Evolutionary conservation across 192 early-diverging fungal genomes (phyloP).

Genomic region (Coemansia umbellata): DNA sequence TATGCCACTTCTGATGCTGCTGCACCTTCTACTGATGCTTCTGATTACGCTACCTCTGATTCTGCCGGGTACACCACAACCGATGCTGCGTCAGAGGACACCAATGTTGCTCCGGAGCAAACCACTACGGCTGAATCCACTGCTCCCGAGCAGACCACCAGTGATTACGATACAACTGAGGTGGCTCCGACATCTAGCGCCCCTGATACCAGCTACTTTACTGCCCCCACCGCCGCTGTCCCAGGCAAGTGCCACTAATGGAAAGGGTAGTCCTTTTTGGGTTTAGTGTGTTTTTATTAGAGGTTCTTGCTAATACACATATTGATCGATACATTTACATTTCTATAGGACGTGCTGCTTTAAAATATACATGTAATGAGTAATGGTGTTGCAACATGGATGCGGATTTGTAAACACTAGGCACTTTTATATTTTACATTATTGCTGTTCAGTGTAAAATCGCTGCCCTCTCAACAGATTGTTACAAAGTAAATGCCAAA

Average conservation of each 20-base stretch:
- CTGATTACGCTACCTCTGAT: no score
- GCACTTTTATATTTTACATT: no score
- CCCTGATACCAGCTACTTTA: not conserved
- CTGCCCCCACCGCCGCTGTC: not conserved
- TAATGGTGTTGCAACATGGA: no score
- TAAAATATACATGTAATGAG: no score
- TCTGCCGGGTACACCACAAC: no score
- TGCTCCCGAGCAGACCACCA: slow-evolving; percentile 2
- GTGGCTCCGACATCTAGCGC: slow-evolving; percentile 20
- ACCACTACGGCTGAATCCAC: not conserved
- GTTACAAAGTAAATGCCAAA: not conserved
- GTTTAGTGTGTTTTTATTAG: not conserved
- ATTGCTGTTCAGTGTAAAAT: no score
- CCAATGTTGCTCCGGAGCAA: not conserved
- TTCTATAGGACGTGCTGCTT: no score
- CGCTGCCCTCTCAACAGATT: no score
- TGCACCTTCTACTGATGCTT: no score
- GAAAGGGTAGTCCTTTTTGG: not conserved
- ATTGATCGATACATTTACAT: not conserved
- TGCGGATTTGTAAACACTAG: no score
- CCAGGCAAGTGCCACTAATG: slow-evolving; percentile 36
- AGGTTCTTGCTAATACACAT: not conserved
- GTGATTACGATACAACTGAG: not conserved
- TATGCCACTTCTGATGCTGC: not conserved
- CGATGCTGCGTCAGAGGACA: not conserved